Conservation (phyloP, 108 stramenopile species). For the Asterionellopsis glacialis region DNA sequence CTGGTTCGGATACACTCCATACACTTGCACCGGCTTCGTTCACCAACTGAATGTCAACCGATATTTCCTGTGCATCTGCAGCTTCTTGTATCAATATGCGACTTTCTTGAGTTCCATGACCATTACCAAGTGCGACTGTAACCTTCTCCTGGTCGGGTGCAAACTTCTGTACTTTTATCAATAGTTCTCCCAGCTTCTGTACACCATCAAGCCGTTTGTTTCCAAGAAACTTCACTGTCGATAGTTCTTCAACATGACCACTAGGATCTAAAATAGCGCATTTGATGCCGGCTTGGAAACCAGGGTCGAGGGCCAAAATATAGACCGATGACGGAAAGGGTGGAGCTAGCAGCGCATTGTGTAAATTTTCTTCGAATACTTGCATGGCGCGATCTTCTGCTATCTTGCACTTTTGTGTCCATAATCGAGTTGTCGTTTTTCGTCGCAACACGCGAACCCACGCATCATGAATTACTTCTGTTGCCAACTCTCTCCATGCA, state of each 20-base stretch:
- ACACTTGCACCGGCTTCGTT: conserved; percentile 77
- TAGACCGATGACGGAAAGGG: conserved; percentile 18
- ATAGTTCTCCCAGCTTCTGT: conserved; percentile 12
- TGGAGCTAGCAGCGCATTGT: conserved; percentile 40
- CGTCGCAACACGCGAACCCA: conserved; percentile 42
- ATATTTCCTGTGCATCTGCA: conserved; percentile 12
- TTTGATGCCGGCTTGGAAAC: conserved; percentile 60
- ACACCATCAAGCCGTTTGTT: conserved; percentile 13
- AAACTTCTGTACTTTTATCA: conserved; percentile 12
- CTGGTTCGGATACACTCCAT: conserved; percentile 58
- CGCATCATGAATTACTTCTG: conserved; percentile 47
- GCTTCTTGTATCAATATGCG: conserved; percentile 39
- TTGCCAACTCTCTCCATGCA: conserved; percentile 9
- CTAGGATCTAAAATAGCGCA: conserved; percentile 32
- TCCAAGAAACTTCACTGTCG: conserved; percentile 42
- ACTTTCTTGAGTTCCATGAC: conserved; percentile 56
- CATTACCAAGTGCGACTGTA: conserved; percentile 53
- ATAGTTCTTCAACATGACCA: conserved; percentile 28
- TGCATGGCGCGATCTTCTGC: conserved; percentile 37
- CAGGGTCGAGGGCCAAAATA: conserved; percentile 59
- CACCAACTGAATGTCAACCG: conserved; percentile 45
- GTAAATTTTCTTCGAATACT: conserved; percentile 45
- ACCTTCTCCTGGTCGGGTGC: conserved; percentile 1
- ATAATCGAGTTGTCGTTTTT: conserved; percentile 30
- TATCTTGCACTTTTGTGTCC: conserved; percentile 32